Base-by-base conservation (phyloP, 2,329 filamentous ascomycete genomes). In the Pseudogymnoascus sp. region DNA sequence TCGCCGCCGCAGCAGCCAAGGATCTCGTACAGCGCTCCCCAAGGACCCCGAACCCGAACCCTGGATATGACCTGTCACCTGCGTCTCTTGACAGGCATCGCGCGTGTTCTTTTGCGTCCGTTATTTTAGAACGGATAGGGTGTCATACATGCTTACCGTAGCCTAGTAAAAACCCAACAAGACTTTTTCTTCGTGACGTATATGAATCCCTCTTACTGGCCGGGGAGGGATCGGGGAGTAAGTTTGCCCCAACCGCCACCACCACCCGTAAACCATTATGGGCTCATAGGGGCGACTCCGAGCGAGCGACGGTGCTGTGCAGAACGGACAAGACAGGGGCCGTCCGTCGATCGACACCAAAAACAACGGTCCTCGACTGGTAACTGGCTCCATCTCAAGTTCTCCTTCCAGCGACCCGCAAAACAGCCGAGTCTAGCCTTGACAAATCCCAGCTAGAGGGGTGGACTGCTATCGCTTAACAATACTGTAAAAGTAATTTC, bases 351-450 rank as follows among this genome's bases (percentile, higher is more conserved):
- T 37, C n/a, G 6, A 40, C 45, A 29, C 29, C 5, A 21, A 31
- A 26, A 54, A 31, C 47, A 54, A 31, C 47, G 23, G 26, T 47
- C 11, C 26, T 16, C 47, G 23, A 54, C 45, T 29, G 21, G 42
- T 34, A 34, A 39, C 39, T 45, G 40, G 40, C 40, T 45, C 23
- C 18, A 45, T 45, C 23, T 26, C 23, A 26, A 5, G 23, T 5
- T 14, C 42, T 45, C 40, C 26, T 31, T 16, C 47, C 31, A 34
- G 29, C 47, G 47, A 54, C 47, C 47, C 47, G 47, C 47, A 54
- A 54, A 54, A 54, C 47, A 54, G 47, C 26, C 26, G 23, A 54
- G 47, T 54, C 47, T 54, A 54, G 47, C 47, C 47, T 54, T 54
- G 47, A 54, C 47, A 54, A 54, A 54, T 31, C 16, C 26, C 47